Percentiles rank a stretch among this genome's conserved stretches.
phyloP scores from a whole-genome alignment of 31 red algal species.

The Odonthalia washingtoniensis region DNA sequence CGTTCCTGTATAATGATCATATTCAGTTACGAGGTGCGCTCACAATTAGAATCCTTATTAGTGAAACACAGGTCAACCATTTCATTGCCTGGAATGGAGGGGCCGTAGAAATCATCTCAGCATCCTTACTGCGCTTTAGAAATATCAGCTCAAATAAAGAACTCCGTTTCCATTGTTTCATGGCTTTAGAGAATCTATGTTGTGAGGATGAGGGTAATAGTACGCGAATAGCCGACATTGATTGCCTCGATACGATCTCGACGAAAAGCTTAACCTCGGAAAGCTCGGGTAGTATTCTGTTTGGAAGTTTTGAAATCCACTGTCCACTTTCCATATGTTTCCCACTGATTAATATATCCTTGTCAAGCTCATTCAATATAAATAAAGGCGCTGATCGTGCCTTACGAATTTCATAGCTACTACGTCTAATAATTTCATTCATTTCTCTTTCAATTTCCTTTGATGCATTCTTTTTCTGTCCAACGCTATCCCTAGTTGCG shows the following conservation, averaged over 20 bases:
- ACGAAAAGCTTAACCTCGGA: too few relatives aligned
- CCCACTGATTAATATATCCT: conserved; percentile 6
- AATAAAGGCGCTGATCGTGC: conserved; percentile 65
- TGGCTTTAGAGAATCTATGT: conserved; percentile 61
- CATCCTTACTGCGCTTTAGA: conserved; percentile 50
- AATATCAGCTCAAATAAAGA: conserved; percentile 16
- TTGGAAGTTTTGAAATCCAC: conserved; percentile 50
- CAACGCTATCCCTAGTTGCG: not conserved
- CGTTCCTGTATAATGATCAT: conserved; percentile 40
- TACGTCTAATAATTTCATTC: conserved; percentile 4
- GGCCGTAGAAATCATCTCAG: conserved; percentile 48
- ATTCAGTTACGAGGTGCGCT: conserved; percentile 40
- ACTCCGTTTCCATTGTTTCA: conserved; percentile 52
- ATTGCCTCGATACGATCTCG: too few relatives aligned
- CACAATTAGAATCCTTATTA: conserved; percentile 53
- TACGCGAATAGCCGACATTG: conserved; percentile 30
- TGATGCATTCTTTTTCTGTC: not conserved
- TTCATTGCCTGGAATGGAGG: conserved; percentile 56
- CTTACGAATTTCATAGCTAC: not conserved
- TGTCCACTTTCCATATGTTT: conserved; percentile 42
- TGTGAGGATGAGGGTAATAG: conserved; percentile 52
- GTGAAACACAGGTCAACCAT: conserved; percentile 63
- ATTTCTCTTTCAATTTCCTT: conserved; percentile 12
- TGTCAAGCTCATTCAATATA: conserved; percentile 46
- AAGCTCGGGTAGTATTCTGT: too few relatives aligned